Percentiles rank a stretch among this genome's conserved stretches.
Evolutionary conservation across 768 basidiomycete species (phyloP).

Genomic region (Daedaleopsis sinensis): DNA sequence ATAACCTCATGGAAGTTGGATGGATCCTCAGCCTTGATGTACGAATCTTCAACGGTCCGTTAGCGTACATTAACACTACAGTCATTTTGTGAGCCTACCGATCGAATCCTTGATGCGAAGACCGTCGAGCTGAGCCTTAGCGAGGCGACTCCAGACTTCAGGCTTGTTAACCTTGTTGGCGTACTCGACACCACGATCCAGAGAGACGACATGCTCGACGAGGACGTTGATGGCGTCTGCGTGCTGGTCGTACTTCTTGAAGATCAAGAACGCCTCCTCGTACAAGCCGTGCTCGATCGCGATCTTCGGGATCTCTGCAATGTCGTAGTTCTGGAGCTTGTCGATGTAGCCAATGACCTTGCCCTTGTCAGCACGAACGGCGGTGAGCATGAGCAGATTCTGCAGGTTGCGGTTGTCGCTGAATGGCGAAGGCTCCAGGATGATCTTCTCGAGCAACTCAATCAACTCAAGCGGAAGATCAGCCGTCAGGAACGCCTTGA

Average conservation of each 20-base stretch:
- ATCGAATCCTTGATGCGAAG: conserved; percentile 98
- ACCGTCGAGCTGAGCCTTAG: conserved; percentile 98
- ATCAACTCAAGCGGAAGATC: conserved; percentile 97
- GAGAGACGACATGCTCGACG: conserved; percentile 96
- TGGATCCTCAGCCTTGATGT: conserved; percentile 96
- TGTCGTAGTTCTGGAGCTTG: conserved; percentile 94
- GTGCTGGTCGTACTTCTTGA: conserved; percentile 96
- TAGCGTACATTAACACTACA: not conserved
- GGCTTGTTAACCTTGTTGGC: conserved; percentile 96
- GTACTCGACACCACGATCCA: conserved; percentile 95
- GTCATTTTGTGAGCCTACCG: conserved; percentile 48
- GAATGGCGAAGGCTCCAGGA: conserved; percentile 96
- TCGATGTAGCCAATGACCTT: conserved; percentile 98
- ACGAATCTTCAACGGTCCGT: conserved; percentile 66
- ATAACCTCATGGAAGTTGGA: conserved; percentile 94
- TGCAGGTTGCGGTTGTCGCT: conserved; percentile 97
- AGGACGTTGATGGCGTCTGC: conserved; percentile 96
- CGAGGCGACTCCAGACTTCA: conserved; percentile 95
- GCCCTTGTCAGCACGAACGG: conserved; percentile 96
- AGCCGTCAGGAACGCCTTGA: conserved; percentile 97
- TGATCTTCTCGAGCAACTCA: conserved; percentile 97
- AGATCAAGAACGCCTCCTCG: conserved; percentile 96
- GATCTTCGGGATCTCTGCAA: conserved; percentile 93
- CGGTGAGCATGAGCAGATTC: conserved; percentile 92
- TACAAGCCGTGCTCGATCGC: conserved; percentile 94